Percentiles rank a stretch among this genome's conserved stretches.
Evolutionary conservation across 108 stramenopile genomes (phyloP).

Genomic region (Aurantiochytrium sp.): DNA sequence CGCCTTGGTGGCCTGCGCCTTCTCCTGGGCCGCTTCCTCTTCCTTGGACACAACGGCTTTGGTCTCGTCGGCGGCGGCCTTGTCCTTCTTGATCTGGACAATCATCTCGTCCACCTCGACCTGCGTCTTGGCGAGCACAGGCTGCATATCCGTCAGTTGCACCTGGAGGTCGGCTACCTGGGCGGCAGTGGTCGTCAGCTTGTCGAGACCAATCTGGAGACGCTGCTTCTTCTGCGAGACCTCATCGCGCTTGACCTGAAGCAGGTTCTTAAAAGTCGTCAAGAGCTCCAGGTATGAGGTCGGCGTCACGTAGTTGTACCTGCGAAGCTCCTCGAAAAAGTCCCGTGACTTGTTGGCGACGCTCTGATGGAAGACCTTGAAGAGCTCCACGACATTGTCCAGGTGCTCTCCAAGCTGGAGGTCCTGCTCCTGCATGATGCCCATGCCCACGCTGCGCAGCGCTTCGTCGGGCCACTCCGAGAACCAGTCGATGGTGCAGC

Average conservation of each 20-base stretch:
- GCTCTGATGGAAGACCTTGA: constrained; percentile 54
- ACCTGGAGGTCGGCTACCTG: constrained; percentile 52
- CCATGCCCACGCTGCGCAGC: constrained; percentile 54
- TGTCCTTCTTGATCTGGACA: constrained; percentile 52
- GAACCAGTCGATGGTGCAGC: constrained; percentile 68
- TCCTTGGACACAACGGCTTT: constrained; percentile 52
- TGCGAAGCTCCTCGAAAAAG: constrained; percentile 52
- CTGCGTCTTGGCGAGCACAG: constrained; percentile 54
- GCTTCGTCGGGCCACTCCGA: constrained; percentile 68
- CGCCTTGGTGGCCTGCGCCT: constrained; percentile 47
- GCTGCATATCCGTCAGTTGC: constrained; percentile 57
- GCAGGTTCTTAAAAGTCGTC: constrained; percentile 48
- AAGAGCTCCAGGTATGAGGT: constrained; percentile 63
- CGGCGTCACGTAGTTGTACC: constrained; percentile 63
- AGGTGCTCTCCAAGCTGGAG: constrained; percentile 44
- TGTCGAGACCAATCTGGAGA: constrained; percentile 62
- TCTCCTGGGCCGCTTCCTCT: constrained; percentile 53
- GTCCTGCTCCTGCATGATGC: constrained; percentile 42
- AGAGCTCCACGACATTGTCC: constrained; percentile 56
- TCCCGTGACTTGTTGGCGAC: constrained; percentile 52
- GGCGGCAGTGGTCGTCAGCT: constrained; percentile 45
- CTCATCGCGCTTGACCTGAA: constrained; percentile 49
- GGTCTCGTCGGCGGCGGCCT: constrained; percentile 53
- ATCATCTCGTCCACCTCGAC: constrained; percentile 51
- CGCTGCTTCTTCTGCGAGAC: constrained; percentile 52